Conservation (phyloP, 345 rosid species). For the Eucalyptus regnans region DNA sequence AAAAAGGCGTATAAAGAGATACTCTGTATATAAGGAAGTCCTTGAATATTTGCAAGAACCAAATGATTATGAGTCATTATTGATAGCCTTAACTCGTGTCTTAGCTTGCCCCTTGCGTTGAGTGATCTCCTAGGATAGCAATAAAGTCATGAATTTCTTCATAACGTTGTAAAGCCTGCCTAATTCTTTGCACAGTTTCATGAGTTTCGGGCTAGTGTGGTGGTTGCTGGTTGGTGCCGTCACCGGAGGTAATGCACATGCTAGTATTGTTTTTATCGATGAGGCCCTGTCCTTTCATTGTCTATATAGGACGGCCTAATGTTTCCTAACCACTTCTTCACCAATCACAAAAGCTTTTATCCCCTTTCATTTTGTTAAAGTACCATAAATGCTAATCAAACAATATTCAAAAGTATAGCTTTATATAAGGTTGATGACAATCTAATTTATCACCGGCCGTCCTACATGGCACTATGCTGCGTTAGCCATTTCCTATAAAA, state of each 20-base stretch:
- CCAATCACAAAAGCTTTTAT: neutral
- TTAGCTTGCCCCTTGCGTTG: neutral
- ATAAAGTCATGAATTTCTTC: neutral
- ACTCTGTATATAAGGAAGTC: neutral
- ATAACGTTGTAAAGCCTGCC: neutral
- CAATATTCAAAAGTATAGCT: neutral
- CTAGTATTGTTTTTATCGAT: neutral
- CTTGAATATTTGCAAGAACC: neutral
- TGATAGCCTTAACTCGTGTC: neutral
- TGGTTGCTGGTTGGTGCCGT: neutral
- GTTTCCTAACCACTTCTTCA: neutral
- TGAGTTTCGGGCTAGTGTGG: neutral
- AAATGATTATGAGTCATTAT: neutral
- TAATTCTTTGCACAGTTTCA: neutral
- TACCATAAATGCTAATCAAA: neutral
- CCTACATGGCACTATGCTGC: accelerated
- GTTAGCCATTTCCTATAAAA: neutral
- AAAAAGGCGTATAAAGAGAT: neutral
- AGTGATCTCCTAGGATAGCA: neutral
- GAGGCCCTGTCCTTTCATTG: neutral
- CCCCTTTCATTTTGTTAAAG: neutral
- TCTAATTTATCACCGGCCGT: accelerated
- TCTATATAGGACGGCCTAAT: neutral
- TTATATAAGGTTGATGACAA: neutral
- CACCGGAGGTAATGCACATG: neutral